Evolutionary conservation across 2,329 filamentous ascomycete species (phyloP), one percentile per base, ranked within the genome.

Genomic region (Phyllosticta capitalensis): DNA sequence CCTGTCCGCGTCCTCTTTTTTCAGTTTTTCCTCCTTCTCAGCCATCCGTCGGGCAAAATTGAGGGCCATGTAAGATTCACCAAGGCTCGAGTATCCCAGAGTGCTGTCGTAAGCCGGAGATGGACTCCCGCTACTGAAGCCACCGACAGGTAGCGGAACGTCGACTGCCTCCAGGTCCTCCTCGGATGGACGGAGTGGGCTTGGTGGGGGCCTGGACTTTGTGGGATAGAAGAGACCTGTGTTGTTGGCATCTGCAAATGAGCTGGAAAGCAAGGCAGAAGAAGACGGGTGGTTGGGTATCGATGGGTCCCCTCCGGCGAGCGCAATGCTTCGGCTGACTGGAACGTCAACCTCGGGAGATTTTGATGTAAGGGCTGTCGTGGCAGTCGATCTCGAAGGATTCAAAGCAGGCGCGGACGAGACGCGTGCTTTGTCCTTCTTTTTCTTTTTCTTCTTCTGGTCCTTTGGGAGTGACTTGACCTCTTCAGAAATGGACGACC

Each of bases 21-120:
- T 51, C 22, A 22, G 19, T 3, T 52, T 49, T 26, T 52, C 56
- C 9, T 55, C 52, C 20, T 53, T 56, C 33, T 60, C 53, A 49
- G 50, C 50, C 58, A 60, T 60, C 14, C 58, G 54, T 17, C 58
- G 49, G 28, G 54, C 54, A n/a, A 60, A 60, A n/a, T 60, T 56
- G 20, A 60, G 33, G 49, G 58, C 58, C 58, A 60, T 60, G 19
- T 54, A 60, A 22, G 50, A 54, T 19, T 60, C 58, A 14, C 58
- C 58, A 5, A 60, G 50, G 22, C 58, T 60, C 7, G 58, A 33
- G n/a, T 50, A 48, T 20, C 50, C 54, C 21, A 60, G 14, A 20
- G 28, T 28, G 9, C 50, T 56, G 19, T 54, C 58, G 22, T 56
- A 56, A n/a, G 54, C 53, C 21, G 19, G 19, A 9, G 30, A 14